These are phyloP conservation scores for Peltaster fructicola DNA, from an alignment of 2,329 filamentous ascomycete species.

Conservation along the genomic window DNA sequence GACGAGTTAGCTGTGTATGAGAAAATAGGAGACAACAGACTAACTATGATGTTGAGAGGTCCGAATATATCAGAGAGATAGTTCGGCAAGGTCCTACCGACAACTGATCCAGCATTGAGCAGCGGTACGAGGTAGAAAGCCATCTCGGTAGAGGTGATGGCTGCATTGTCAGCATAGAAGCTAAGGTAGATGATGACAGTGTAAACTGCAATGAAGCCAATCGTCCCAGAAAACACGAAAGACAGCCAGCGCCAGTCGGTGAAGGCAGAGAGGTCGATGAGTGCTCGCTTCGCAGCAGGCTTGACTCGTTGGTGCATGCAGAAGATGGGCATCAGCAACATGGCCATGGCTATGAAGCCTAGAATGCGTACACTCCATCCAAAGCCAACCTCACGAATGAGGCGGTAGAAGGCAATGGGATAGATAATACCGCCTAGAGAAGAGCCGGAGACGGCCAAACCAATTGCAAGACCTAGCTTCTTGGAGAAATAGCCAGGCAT, in stretches of 20 bases:
- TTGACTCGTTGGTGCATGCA: slow-evolving; percentile 6
- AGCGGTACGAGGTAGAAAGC: slow-evolving; percentile 21
- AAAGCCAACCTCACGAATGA: slow-evolving; percentile 30
- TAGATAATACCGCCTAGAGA: slow-evolving; percentile 12
- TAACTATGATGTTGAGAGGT: slow-evolving; percentile 29
- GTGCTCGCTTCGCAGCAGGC: slow-evolving; percentile 20
- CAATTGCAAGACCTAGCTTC: slow-evolving; percentile 23
- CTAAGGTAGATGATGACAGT: slow-evolving; percentile 26
- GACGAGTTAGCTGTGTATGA: no score
- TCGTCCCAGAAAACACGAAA: slow-evolving; percentile 11
- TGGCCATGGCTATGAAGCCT: slow-evolving; percentile 25
- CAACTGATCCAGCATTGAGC: slow-evolving; percentile 18
- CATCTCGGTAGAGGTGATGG: slow-evolving; percentile 10
- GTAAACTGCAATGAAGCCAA: slow-evolving; percentile 22
- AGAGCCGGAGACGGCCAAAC: slow-evolving; percentile 23
- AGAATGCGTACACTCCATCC: slow-evolving; percentile 34
- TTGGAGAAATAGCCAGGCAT: slow-evolving; percentile 27
- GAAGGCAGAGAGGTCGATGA: slow-evolving; percentile 22
- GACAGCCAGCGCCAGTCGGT: slow-evolving; percentile 20
- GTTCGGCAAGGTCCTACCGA: slow-evolving; percentile 25
- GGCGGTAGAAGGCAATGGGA: slow-evolving; percentile 6
- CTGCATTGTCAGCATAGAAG: slow-evolving; percentile 12
- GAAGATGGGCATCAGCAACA: slow-evolving; percentile 7
- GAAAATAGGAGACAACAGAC: slow-evolving; percentile 15
- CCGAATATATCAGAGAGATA: slow-evolving; percentile 36